These are phyloP conservation scores for Artemisia argyi DNA, from an alignment of 129 eudicot species.

Conservation along the genomic window DNA sequence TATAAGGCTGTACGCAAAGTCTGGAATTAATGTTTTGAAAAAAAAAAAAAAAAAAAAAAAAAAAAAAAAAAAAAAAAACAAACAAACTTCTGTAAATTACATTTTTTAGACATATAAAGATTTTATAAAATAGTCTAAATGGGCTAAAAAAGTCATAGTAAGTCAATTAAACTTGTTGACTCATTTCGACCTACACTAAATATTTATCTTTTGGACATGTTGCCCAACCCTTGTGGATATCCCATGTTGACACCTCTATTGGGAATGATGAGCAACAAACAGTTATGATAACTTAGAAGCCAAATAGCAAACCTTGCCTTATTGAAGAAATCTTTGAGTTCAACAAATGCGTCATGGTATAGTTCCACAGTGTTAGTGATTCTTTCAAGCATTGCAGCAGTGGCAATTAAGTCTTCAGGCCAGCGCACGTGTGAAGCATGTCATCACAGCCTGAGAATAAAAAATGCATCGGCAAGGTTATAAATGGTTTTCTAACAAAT, in stretches of 20 bases:
- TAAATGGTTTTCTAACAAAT: no score
- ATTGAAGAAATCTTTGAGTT: conserved; percentile 95
- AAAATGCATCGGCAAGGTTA: no score
- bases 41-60: no score
- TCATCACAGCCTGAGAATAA: conserved; percentile 15
- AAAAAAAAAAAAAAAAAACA: no score
- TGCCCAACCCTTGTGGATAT: background rate
- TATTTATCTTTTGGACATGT: background rate
- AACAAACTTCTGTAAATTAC: no score
- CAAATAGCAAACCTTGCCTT: conserved; percentile 67
- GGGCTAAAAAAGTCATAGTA: no score
- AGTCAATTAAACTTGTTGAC: no score
- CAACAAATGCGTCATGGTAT: conserved; percentile 77
- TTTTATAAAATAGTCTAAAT: no score
- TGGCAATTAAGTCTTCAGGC: conserved; percentile 93
- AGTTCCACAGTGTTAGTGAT: conserved; percentile 77
- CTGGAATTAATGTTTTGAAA: no score
- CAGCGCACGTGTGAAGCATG: conserved; percentile 91
- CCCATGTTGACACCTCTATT: background rate
- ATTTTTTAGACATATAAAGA: no score
- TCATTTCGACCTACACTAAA: no score
- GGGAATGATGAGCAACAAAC: background rate
- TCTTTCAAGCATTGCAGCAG: conserved; percentile 91
- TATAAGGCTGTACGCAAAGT: no score
- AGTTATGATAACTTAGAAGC: background rate